A percentile compares a stretch with the other conserved stretches of the same genome.
These are phyloP conservation scores for Syncephalis plumigaleata DNA, from an alignment of 371 early-diverging fungal species.

Conservation along the genomic window DNA sequence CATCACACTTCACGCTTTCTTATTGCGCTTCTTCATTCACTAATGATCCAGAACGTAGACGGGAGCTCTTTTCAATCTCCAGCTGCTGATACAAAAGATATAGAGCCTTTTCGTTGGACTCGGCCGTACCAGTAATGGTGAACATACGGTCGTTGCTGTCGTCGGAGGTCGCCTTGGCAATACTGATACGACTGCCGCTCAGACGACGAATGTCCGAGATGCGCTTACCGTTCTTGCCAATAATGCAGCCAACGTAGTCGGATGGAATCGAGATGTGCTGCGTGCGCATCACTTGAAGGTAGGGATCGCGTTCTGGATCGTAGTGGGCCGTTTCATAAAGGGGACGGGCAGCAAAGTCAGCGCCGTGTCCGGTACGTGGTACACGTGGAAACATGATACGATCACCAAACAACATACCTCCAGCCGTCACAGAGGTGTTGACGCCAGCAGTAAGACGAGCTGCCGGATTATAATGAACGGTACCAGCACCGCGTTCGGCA, in stretches of 20 bases:
- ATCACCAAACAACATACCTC: background rate
- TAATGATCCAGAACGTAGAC: slow-evolving; percentile 23
- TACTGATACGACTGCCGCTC: slow-evolving; percentile 71
- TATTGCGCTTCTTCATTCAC: slow-evolving; percentile 11
- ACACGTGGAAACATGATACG: background rate
- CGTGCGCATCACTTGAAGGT: slow-evolving; percentile 28
- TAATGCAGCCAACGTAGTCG: slow-evolving; percentile 89
- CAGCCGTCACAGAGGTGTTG: background rate
- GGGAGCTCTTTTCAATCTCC: slow-evolving; percentile 70
- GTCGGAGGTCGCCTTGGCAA: slow-evolving; percentile 61
- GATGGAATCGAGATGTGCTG: slow-evolving; percentile 78
- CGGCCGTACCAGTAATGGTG: slow-evolving; percentile 72
- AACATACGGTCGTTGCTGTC: slow-evolving; percentile 69
- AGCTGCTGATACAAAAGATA: slow-evolving; percentile 73
- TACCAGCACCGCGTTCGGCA: slow-evolving; percentile 42
- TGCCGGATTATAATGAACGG: slow-evolving; percentile 44
- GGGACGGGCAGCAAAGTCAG: slow-evolving; percentile 14
- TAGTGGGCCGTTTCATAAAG: slow-evolving; percentile 12
- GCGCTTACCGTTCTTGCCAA: slow-evolving; percentile 76
- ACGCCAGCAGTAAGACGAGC: slow-evolving; percentile 7
- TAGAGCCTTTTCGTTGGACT: slow-evolving; percentile 74
- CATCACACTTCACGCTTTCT: no score
- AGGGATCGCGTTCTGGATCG: slow-evolving; percentile 7
- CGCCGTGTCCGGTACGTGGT: slow-evolving; percentile 1
- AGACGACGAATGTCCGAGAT: slow-evolving; percentile 80